Evolutionary conservation across 192 early-diverging fungal genomes (phyloP).

Genomic region (Endogone sp.): DNA sequence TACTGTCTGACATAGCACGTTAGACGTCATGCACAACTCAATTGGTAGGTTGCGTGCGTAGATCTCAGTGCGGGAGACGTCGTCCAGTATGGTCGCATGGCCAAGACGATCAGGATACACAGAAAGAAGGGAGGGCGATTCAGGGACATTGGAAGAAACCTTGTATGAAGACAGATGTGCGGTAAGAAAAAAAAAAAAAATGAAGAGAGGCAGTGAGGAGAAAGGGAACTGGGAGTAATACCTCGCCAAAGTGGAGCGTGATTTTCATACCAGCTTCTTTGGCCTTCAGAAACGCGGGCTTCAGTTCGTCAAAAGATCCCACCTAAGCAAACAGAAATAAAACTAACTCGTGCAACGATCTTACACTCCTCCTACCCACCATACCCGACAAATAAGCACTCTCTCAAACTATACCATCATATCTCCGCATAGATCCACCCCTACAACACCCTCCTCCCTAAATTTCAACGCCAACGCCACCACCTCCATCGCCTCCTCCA

Average conservation of each 20-base stretch:
- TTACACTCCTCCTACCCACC: no score
- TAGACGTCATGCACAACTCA: constrained; percentile 65
- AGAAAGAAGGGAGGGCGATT: constrained; percentile 34
- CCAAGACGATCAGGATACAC: constrained; percentile 48
- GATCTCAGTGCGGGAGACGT: constrained; percentile 19
- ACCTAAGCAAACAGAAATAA: constrained; percentile 1
- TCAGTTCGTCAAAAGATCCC: constrained; percentile 34
- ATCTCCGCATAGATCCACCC: constrained; percentile 62
- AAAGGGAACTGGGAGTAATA: constrained; percentile 13
- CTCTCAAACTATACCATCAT: constrained; percentile 3
- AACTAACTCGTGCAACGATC: no score
- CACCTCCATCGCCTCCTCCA: constrained; percentile 43
- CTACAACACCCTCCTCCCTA: constrained; percentile 37
- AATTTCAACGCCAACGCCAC: constrained; percentile 46
- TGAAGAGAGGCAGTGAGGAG: background rate
- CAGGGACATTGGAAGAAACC: constrained; percentile 31
- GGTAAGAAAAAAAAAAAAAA: background rate
- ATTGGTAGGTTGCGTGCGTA: constrained; percentile 37
- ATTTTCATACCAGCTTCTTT: constrained; percentile 40
- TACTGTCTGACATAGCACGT: constrained; percentile 53
- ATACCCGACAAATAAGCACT: no score
- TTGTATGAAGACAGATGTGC: background rate
- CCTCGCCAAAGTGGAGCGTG: constrained; percentile 53
- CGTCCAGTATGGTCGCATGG: constrained; percentile 49
- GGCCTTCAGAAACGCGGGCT: constrained; percentile 46